These are phyloP conservation scores for Haematococcus sp. DNA, from an alignment of 139 green algal species.

Conservation along the genomic window DNA sequence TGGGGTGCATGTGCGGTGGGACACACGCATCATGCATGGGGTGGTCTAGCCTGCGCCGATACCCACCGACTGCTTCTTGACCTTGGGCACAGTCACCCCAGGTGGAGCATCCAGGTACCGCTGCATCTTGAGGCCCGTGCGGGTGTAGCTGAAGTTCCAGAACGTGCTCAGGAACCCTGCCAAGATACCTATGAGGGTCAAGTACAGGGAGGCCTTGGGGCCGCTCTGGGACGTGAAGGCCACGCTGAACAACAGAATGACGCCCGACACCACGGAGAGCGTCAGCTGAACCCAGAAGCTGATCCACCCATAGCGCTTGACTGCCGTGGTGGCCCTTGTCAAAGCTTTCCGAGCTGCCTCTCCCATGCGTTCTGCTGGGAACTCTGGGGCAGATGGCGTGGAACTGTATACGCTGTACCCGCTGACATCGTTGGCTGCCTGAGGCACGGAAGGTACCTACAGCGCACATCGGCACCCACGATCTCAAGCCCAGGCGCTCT, in stretches of 20 bases:
- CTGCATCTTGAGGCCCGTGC: constrained; percentile 64
- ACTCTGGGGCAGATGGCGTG: constrained; percentile 21
- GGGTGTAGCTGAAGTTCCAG: constrained; percentile 85
- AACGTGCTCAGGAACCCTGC: constrained; percentile 90
- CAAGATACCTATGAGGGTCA: constrained; percentile 90
- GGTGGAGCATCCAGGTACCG: constrained; percentile 64
- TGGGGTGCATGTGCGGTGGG: not conserved
- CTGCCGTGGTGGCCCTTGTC: constrained; percentile 43
- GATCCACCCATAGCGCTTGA: constrained; percentile 78
- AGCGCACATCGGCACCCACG: no score
- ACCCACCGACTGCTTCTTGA: constrained; percentile 64
- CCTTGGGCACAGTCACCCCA: constrained; percentile 41
- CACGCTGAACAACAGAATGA: constrained; percentile 95
- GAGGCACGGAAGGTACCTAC: no score
- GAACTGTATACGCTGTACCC: no score
- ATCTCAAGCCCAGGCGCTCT: no score
- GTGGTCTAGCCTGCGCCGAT: no score
- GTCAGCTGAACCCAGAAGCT: constrained; percentile 96
- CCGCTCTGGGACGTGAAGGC: constrained; percentile 86
- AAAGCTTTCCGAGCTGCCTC: constrained; percentile 47
- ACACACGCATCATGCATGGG: not conserved
- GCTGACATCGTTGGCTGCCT: no score
- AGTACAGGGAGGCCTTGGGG: constrained; percentile 79
- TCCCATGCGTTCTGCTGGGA: constrained; percentile 33
- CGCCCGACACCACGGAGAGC: constrained; percentile 78